Conservation (phyloP, 2,329 filamentous ascomycete genomes). For the Colletotrichum filicis region DNA sequence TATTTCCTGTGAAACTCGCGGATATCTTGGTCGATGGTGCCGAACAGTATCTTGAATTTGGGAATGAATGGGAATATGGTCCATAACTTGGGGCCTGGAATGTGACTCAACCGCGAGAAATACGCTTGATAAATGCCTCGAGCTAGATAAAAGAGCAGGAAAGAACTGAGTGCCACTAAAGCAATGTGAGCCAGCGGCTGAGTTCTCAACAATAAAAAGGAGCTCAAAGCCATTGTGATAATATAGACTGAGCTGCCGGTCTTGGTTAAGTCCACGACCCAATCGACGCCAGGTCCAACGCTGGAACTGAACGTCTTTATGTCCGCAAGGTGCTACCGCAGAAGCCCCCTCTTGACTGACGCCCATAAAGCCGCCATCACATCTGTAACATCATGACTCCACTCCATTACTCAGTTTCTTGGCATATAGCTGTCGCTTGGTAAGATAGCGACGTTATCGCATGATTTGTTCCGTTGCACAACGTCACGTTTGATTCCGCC, state of each 20-base stretch:
- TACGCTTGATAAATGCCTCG: constrained; percentile 8
- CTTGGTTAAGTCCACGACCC: no score
- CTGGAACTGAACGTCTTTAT: no score
- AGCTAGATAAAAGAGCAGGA: not conserved
- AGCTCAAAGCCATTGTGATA: not conserved
- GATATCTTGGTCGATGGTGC: constrained; percentile 34
- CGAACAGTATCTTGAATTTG: not conserved
- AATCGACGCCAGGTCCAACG: no score
- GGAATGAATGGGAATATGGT: not conserved
- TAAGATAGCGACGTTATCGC: no score
- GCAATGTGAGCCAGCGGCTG: not conserved
- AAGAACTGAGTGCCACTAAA: not conserved
- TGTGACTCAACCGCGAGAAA: not conserved
- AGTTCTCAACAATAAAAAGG: not conserved
- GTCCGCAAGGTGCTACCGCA: no score
- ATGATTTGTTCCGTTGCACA: no score
- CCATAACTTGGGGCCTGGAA: not conserved
- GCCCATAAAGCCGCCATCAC: not conserved
- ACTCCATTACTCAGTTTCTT: no score
- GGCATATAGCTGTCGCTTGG: no score
- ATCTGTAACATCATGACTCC: no score
- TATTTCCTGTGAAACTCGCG: constrained; percentile 49
- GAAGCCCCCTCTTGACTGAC: no score
- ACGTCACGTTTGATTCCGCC: no score
- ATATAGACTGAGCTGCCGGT: not conserved